These are phyloP conservation scores for Gossypium trilobum DNA, from an alignment of 441 rosid species.

Conservation along the genomic window DNA sequence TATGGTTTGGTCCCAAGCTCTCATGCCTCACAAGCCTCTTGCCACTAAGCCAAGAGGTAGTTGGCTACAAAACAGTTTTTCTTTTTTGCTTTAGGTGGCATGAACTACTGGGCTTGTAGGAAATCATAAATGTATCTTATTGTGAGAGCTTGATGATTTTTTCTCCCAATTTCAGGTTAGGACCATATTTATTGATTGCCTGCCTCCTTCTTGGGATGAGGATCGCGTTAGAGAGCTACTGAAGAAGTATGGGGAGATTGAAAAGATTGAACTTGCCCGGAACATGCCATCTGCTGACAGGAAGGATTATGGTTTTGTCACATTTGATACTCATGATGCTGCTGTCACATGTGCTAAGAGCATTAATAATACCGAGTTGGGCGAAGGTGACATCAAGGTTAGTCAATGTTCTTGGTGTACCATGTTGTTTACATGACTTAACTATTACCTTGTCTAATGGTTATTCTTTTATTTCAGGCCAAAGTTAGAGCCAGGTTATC, in stretches of 20 bases:
- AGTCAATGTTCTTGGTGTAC: conserved; percentile 7
- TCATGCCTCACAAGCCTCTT: not conserved
- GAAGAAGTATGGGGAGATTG: conserved; percentile 67
- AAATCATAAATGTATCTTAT: not conserved
- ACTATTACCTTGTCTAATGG: conserved; percentile 2
- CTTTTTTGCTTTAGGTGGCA: not conserved
- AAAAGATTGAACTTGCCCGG: conserved; percentile 88
- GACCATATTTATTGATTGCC: conserved; percentile 84
- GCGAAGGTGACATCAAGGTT: conserved; percentile 77
- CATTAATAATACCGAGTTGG: conserved; percentile 83
- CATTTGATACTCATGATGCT: conserved; percentile 84
- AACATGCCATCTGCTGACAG: conserved; percentile 96
- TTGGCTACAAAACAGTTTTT: not conserved
- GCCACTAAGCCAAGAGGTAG: not conserved
- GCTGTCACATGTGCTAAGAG: conserved; percentile 83
- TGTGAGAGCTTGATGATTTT: conserved; percentile 11
- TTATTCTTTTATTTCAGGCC: conserved; percentile 37
- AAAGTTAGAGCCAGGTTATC: conserved; percentile 94
- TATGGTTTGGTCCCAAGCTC: not conserved
- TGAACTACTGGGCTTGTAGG: too few relatives aligned
- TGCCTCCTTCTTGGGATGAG: conserved; percentile 88
- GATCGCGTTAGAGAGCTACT: conserved; percentile 61
- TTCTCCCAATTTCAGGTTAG: conserved; percentile 48
- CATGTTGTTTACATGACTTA: not conserved
- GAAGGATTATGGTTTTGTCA: conserved; percentile 93